These are phyloP conservation scores for Gardenia jasminoides DNA, from an alignment of 257 asterid genomes.

Conservation along the genomic window DNA sequence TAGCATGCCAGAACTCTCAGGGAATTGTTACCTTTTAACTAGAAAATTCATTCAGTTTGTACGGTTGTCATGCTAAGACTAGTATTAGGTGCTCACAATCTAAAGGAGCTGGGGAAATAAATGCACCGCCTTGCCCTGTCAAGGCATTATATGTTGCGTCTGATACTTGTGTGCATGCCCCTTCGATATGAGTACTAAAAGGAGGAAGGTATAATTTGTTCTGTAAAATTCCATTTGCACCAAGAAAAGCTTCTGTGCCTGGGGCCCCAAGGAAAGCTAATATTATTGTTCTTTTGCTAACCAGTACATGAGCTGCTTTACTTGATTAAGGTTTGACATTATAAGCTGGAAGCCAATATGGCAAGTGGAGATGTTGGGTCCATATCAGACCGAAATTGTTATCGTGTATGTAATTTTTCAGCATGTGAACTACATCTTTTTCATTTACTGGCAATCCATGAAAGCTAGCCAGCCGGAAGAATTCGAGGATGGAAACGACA, in stretches of 20 bases:
- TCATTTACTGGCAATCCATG: background rate
- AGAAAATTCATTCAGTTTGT: background rate
- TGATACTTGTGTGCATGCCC: background rate
- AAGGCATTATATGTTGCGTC: background rate
- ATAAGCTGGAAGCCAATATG: background rate
- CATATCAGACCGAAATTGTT: background rate
- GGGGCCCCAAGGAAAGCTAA: background rate
- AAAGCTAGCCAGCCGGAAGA: background rate
- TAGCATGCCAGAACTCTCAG: too few species aligned
- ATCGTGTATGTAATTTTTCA: background rate
- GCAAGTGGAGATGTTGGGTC: background rate
- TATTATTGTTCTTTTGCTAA: background rate
- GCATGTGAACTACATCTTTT: background rate
- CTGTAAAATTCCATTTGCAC: background rate
- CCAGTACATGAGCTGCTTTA: background rate
- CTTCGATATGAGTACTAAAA: background rate
- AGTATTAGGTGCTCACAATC: background rate
- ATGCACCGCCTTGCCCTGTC: background rate
- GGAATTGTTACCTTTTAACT: too few species aligned
- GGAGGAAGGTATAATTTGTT: background rate
- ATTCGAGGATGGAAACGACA: slow-evolving; percentile 4
- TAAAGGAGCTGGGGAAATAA: too few species aligned
- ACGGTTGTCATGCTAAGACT: background rate
- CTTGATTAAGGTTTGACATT: background rate
- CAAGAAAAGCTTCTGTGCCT: background rate